Conservation (phyloP, 75 land plant genomes). For the Sequoia sempervirens region DNA sequence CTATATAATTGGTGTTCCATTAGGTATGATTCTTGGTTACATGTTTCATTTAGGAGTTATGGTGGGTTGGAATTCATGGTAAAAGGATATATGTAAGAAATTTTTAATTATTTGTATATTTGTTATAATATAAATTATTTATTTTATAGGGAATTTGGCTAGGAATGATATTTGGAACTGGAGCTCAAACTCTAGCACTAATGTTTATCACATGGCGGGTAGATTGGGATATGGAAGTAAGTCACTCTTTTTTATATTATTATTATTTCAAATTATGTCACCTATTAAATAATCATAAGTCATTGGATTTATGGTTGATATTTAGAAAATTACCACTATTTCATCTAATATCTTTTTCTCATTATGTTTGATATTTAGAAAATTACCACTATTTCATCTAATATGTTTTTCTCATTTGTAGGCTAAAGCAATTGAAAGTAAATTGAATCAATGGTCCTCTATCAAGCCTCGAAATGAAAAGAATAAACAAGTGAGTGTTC, state of each 20-base stretch:
- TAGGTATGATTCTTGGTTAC: constrained; percentile 16
- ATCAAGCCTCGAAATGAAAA: too few species aligned
- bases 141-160: constrained; percentile 39
- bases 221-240: constrained; percentile 41
- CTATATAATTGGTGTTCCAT: constrained; percentile 18
- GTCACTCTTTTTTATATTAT: not conserved
- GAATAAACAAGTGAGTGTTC: too few species aligned
- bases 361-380: too few species aligned
- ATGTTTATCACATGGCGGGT: constrained; percentile 22
- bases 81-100: not conserved
- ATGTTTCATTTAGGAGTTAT: constrained; percentile 7
- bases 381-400: too few species aligned
- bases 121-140: not conserved
- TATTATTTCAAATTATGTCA: not conserved
- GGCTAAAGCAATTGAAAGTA: too few species aligned
- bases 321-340: too few species aligned
- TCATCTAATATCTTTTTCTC: too few species aligned
- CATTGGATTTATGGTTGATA: too few species aligned
- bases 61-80: not conserved
- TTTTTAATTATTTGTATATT: not conserved
- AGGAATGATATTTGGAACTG: constrained; percentile 39
- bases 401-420: too few species aligned
- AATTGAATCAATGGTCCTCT: too few species aligned
- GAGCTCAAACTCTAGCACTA: constrained; percentile 24
- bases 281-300: not conserved